Conservation (phyloP, 23 red algal species). For the Cyanidioschyzon merolae region DNA sequence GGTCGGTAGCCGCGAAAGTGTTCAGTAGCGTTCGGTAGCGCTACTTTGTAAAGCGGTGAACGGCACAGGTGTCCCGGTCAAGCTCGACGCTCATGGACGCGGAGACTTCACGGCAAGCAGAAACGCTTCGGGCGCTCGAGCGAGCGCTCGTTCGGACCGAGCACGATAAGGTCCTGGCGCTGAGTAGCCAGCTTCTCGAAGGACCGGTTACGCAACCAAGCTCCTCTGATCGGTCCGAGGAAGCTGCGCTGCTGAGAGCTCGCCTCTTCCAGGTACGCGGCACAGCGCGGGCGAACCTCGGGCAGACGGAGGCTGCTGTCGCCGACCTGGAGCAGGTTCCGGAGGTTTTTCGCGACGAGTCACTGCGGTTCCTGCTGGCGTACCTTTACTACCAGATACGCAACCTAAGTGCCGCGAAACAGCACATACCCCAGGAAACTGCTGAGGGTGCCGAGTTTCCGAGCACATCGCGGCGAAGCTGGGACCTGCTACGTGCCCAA, state of each 20-base stretch:
- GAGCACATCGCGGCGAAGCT: background rate
- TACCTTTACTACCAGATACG: background rate
- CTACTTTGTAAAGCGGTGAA: too few species aligned
- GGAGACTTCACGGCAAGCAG: background rate
- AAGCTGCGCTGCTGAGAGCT: background rate
- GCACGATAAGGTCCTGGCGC: background rate
- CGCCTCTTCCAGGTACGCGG: background rate
- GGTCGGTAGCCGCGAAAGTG: too few species aligned
- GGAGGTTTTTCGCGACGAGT: background rate
- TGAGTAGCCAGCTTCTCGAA: background rate
- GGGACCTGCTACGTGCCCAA: background rate
- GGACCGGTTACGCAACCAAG: background rate
- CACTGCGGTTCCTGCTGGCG: background rate
- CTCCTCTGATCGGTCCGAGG: background rate
- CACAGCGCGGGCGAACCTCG: background rate
- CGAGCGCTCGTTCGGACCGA: background rate
- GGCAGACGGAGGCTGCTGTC: background rate
- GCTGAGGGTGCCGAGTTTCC: background rate
- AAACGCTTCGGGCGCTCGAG: background rate
- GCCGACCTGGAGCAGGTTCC: background rate
- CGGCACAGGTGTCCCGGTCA: too few species aligned
- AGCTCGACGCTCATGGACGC: background rate
- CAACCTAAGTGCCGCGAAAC: background rate
- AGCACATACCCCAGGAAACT: background rate
- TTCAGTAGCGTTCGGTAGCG: too few species aligned